phyloP scores from a whole-genome alignment of 1,139 yeast species.

The Geotrichum siamense region DNA sequence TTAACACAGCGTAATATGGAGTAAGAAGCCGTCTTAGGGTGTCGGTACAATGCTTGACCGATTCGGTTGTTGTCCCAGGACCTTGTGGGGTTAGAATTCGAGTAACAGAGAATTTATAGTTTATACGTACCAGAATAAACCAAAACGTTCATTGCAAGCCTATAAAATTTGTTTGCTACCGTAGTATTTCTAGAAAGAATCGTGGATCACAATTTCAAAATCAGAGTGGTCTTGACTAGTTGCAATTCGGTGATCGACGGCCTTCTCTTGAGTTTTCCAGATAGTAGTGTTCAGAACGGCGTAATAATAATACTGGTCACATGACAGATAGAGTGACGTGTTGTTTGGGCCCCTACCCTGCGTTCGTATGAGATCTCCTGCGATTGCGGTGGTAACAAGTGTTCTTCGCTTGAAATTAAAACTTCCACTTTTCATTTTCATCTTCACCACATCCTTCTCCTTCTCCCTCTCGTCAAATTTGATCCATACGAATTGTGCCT shows the following conservation, averaged over 20 bases:
- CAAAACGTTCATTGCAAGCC: conserved; percentile 59
- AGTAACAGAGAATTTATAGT: neutral
- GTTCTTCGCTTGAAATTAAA: no score
- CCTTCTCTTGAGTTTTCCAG: no score
- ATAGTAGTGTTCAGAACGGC: no score
- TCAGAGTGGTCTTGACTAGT: no score
- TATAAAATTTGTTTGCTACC: neutral
- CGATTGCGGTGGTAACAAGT: no score
- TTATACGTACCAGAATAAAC: conserved; percentile 59
- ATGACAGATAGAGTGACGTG: conserved; percentile 8
- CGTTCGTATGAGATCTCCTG: no score
- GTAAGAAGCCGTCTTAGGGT: conserved; percentile 68
- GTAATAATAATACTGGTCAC: neutral
- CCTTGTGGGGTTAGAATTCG: conserved; percentile 38
- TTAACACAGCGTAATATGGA: conserved; percentile 79
- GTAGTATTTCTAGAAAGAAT: neutral
- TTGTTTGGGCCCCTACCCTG: conserved; percentile 5
- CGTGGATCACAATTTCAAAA: no score
- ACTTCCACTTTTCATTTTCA: no score
- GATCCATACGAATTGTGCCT: neutral
- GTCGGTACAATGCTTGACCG: conserved; percentile 77
- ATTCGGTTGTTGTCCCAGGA: conserved; percentile 80
- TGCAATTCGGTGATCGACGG: no score
- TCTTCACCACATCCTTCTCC: no score
- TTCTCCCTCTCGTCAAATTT: neutral